Evolutionary conservation across 345 rosid species (phyloP).

Genomic region (Eucalyptus cladocalyx): DNA sequence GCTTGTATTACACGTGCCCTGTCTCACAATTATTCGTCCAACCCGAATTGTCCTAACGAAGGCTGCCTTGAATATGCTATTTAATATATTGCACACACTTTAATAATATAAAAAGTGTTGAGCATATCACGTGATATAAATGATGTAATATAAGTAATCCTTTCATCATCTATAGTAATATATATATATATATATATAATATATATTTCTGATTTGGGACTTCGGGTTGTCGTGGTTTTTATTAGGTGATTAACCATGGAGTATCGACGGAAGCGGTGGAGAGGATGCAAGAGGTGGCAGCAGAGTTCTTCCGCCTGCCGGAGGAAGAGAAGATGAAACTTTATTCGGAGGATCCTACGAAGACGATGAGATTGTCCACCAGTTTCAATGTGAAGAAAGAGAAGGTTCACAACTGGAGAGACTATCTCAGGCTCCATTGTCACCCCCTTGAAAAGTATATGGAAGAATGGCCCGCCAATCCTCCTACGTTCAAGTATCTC

Average conservation of each 20-base stretch:
- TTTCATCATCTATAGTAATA: no score
- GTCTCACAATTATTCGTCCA: no score
- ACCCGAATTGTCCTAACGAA: no score
- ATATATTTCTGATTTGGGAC: no score
- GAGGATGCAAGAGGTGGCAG: constrained; percentile 28
- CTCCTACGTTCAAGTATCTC: constrained; percentile 56
- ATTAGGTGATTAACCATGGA: constrained; percentile 60
- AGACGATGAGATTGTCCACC: constrained; percentile 64
- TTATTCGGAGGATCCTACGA: constrained; percentile 74
- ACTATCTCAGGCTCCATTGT: constrained; percentile 72
- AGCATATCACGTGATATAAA: no score
- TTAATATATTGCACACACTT: no score
- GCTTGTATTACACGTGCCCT: no score
- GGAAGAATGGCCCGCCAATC: constrained; percentile 73
- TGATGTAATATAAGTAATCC: no score
- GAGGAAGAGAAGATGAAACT: constrained; percentile 74
- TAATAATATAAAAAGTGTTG: no score
- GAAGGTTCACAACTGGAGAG: constrained; percentile 80
- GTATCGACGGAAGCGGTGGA: constrained; percentile 19
- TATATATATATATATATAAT: no score
- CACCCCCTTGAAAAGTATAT: constrained; percentile 53
- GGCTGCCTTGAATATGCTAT: no score
- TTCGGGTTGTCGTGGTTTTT: not conserved
- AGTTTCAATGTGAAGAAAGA: constrained; percentile 73
- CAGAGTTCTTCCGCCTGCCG: constrained; percentile 52